Base-by-base conservation (phyloP, 2,329 filamentous ascomycete genomes). In the Cercospora sp. region DNA sequence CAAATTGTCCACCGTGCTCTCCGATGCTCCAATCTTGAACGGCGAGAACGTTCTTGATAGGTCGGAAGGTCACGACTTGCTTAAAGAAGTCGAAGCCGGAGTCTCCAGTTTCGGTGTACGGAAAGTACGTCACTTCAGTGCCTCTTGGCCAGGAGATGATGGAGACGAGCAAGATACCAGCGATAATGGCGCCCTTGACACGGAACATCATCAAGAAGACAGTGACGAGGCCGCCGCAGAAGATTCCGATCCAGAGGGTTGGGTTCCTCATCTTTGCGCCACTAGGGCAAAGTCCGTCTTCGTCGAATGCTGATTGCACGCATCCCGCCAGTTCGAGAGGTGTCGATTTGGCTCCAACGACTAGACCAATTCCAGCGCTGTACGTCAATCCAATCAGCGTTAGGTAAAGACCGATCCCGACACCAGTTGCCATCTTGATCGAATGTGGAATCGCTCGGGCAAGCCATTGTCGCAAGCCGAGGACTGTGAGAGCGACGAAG, bases 401-500 rank as follows among this genome's bases (percentile, higher is more conserved):
- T 59, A 94, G 84, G 78, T 94, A 96, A 1, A 96, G 83, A 23
- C 93, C 93, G 71, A 96, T 96, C 68, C 93, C 93, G 63, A 92
- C 91, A 70, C 91, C 91, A 16, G 91, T 94, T 13, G 92, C 92
- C 65, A 95, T 87, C 80, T 96, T 96, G 81, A 96, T 94, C 65
- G 90, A 93, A 48, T 87, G 86, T 1, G 93, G 93, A 70, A 96
- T 93, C 53, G 91, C 89, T 72, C 92, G 88, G 18, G 93, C 93
- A 28, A 96, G 87, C 92, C 92, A 96, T 78, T 96, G 93, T 13
- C 93, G 90, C 81, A 96, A 86, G 42, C 93, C 93, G 63, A 94
- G 84, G 39, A 96, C 78, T 1, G 93, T 93, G 48, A 96, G 85
- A 3, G 83, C 91, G 61, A 96, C 87, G 80, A 96, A 96, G 69